Evolutionary conservation across 2,329 filamentous ascomycete species (phyloP), one percentile per base, ranked within the genome.

Genomic region (Sporothrix phasma): DNA sequence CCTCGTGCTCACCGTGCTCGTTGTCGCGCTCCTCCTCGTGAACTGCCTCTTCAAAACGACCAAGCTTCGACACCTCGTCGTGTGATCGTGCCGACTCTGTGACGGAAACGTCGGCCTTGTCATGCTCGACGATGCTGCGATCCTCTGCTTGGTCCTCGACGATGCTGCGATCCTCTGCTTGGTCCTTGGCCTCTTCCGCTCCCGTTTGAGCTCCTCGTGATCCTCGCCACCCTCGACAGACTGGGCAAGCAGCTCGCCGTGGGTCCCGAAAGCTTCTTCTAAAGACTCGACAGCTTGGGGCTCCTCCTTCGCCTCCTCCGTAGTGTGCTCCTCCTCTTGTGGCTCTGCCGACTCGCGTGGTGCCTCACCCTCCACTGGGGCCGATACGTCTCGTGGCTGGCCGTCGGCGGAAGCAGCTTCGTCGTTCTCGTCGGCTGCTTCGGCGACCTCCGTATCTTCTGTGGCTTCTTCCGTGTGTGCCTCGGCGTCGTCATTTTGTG

Each of bases 61-160:
- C 29, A 26, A 41, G 22, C 11, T 47, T 49, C 15, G 24, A 53
- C 13, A 43, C 41, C 3, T 22, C n/a, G 22, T 34, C 49, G 2
- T 54, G 17, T 19, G 47, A 19, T 10, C 26, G 26, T 10, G 45
- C 46, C 22, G 34, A 29, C 5, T 43, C 60, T 17, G 56, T 15
- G 5, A 61, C n/a, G 2, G 46, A 54, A n/a, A 37, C 46, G 7
- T 64, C 63, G n/a, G 63, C 47, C 19, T 61, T 58, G 19, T 51
- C 39, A 29, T 64, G 47, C 24, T 46, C 63, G 15, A 34, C 34
- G 31, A 53, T 5, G n/a, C 34, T 45, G 11, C 45, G 61, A 17
- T 54, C 61, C 19, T 54, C 61, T 2, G 11, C 22, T 31, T 53
- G 45, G 3, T 61, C 56, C 15, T 37, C 63, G 15, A 34, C 34